Evolutionary conservation across 208 protist species (phyloP).

Genomic region (Naegleria gruberi): DNA sequence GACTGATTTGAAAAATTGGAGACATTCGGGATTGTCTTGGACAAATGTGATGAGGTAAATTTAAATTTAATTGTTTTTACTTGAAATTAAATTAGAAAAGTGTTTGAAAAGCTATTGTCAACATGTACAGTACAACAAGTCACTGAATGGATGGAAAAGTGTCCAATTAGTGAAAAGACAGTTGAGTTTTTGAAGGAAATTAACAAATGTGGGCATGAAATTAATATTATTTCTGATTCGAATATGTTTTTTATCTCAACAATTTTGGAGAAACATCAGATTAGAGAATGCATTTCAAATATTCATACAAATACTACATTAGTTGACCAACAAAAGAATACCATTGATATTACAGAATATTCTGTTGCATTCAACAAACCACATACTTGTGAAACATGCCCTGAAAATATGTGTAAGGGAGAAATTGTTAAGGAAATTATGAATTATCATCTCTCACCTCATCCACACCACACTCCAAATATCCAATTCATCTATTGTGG

Average conservation of each 20-base stretch:
- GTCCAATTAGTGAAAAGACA: background rate
- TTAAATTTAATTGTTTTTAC: too few relatives aligned
- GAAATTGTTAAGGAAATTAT: background rate
- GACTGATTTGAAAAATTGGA: background rate
- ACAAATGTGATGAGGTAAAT: background rate
- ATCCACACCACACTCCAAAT: background rate
- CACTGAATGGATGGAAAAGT: background rate
- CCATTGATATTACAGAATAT: background rate
- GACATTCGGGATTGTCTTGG: background rate
- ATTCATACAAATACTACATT: background rate
- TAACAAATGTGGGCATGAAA: background rate
- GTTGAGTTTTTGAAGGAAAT: background rate
- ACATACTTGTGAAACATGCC: background rate
- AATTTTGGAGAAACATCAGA: background rate
- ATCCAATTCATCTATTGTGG: background rate
- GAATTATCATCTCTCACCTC: background rate
- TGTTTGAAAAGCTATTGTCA: background rate
- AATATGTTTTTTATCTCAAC: background rate
- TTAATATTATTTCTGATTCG: background rate
- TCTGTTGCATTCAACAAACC: background rate
- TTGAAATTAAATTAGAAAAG: too few relatives aligned
- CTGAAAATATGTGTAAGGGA: background rate
- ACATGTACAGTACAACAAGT: background rate
- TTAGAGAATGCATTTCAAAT: background rate
- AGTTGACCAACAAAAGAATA: background rate